phyloP scores from a whole-genome alignment of 768 basidiomycete genomes.

The Naematelia aurantialba region DNA sequence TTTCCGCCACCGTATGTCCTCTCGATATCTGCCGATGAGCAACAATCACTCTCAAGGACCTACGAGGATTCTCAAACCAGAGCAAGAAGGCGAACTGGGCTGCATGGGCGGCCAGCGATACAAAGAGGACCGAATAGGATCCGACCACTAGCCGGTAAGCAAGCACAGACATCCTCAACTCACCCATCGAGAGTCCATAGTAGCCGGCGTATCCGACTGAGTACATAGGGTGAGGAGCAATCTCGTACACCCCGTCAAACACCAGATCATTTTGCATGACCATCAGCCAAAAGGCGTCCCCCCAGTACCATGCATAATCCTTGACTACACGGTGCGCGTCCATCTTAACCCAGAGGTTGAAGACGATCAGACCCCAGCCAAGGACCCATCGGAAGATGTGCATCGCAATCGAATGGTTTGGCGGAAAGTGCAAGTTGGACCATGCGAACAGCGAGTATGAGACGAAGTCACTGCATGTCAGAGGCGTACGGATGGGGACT shows the following conservation, averaged over 20 bases:
- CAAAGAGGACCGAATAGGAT: constrained; percentile 67
- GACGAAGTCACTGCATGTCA: constrained; percentile 71
- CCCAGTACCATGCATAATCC: constrained; percentile 98
- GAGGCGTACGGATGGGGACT: constrained; percentile 44
- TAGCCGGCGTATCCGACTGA: constrained; percentile 70
- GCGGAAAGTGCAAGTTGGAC: constrained; percentile 82
- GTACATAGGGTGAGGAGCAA: constrained; percentile 73
- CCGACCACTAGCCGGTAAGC: constrained; percentile 41
- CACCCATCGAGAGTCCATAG: constrained; percentile 80
- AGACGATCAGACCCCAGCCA: constrained; percentile 76
- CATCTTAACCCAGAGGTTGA: constrained; percentile 98
- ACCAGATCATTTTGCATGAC: constrained; percentile 61
- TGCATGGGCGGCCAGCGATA: constrained; percentile 87
- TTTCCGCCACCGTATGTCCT: constrained; percentile 81
- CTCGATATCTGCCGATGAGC: constrained; percentile 67
- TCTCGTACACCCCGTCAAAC: constrained; percentile 95
- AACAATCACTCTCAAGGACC: neutral
- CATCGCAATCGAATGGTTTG: constrained; percentile 65
- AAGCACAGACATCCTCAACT: too few species aligned
- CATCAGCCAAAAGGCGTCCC: constrained; percentile 49
- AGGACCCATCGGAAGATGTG: constrained; percentile 86
- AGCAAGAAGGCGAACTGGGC: constrained; percentile 95
- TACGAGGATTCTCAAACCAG: constrained; percentile 95
- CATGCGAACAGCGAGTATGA: constrained; percentile 94
- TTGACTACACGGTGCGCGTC: constrained; percentile 97